Evolutionary conservation across 176 grass and related monocot species (phyloP).

Genomic region (Paspalum notatum): DNA sequence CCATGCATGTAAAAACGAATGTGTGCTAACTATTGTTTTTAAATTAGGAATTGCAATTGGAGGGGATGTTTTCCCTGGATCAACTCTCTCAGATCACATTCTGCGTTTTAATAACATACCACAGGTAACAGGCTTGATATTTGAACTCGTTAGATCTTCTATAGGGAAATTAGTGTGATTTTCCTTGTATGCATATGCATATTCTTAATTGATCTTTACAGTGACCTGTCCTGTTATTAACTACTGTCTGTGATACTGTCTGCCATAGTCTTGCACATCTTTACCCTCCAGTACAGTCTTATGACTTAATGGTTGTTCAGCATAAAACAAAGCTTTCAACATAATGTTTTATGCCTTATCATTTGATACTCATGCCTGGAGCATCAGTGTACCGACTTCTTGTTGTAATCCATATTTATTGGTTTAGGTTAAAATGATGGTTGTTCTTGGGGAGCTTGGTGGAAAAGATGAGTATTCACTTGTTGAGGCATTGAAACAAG

Average conservation of each 20-base stretch:
- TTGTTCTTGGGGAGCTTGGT: conserved; percentile 97
- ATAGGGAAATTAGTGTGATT: neutral
- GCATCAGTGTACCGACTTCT: conserved; percentile 31
- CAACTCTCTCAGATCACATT: conserved; percentile 97
- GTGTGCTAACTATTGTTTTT: conserved; percentile 3
- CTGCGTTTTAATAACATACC: conserved; percentile 97
- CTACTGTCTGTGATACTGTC: neutral
- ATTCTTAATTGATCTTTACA: conserved; percentile 1
- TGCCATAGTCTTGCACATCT: conserved; percentile 4
- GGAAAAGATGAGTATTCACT: conserved; percentile 95
- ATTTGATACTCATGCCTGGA: conserved; percentile 28
- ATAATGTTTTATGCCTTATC: neutral
- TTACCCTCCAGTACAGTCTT: conserved; percentile 1
- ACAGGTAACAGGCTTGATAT: conserved; percentile 88
- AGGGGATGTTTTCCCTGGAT: conserved; percentile 98
- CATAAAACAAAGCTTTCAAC: conserved; percentile 14
- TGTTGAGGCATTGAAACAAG: conserved; percentile 95
- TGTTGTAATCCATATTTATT: conserved; percentile 24
- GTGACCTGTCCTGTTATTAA: neutral
- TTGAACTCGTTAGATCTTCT: conserved; percentile 5
- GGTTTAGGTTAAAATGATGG: conserved; percentile 96
- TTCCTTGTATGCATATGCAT: neutral
- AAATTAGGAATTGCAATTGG: conserved; percentile 95
- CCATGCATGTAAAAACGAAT: neutral
- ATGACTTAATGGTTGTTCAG: conserved; percentile 11